Conservation (phyloP, 2,329 filamentous ascomycete species). For the Colletotrichum orbiculare region DNA sequence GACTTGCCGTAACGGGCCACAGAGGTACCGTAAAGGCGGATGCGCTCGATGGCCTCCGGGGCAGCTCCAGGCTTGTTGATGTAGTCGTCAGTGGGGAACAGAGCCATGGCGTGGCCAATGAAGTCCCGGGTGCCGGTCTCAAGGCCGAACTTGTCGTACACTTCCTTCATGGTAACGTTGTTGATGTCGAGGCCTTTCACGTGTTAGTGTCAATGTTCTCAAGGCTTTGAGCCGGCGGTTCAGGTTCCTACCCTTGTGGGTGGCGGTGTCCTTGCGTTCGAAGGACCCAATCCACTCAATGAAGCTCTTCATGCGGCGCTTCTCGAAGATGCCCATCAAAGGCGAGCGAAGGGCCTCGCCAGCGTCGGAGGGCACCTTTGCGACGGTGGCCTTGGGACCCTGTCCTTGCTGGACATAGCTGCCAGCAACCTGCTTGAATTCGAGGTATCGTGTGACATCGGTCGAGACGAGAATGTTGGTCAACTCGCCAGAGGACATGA, state of each 20-base stretch:
- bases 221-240: neutral
- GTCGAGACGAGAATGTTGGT: conserved; percentile 99
- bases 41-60: conserved; percentile 88
- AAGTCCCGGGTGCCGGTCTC: conserved; percentile 93
- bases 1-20: conserved; percentile 98
- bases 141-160: conserved; percentile 97
- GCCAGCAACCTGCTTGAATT: conserved; percentile 94
- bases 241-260: conserved; percentile 81
- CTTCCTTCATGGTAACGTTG: conserved; percentile 92
- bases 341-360: conserved; percentile 90
- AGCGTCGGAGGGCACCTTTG: conserved; percentile 96
- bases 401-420: conserved; percentile 94
- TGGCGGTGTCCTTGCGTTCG: conserved; percentile 81
- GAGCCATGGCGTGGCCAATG: conserved; percentile 97
- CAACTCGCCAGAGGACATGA: conserved; percentile 98
- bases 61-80: conserved; percentile 78
- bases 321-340: conserved; percentile 97
- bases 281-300: conserved; percentile 94
- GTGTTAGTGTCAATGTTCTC: neutral
- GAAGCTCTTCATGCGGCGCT: conserved; percentile 96
- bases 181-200: conserved; percentile 79
- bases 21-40: conserved; percentile 96
- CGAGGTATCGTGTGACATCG: conserved; percentile 88
- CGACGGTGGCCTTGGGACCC: conserved; percentile 86
- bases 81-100: conserved; percentile 92